Evolutionary conservation across 202 grass and related monocot species (phyloP).

Genomic region (Eragrostis tef): DNA sequence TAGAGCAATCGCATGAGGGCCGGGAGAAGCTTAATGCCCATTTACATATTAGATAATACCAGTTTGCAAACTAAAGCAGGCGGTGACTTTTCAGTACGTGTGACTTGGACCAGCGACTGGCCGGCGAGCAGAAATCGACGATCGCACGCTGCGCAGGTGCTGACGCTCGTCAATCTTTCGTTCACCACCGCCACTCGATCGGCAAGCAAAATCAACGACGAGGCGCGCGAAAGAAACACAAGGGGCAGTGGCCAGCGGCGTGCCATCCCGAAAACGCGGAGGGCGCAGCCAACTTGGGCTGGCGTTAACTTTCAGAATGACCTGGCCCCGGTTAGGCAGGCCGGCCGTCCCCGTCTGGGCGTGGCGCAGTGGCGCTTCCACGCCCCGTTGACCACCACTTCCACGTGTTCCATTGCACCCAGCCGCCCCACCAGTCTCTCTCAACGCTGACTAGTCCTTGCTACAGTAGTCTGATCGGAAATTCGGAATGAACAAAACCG

Average conservation of each 20-base stretch:
- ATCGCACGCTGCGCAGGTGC: neutral
- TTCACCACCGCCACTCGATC: neutral
- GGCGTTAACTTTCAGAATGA: too few species aligned
- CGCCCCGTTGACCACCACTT: neutral
- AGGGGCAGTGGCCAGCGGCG: too few species aligned
- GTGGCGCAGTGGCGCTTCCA: conserved; percentile 3
- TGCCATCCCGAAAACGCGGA: too few species aligned
- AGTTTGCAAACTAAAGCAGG: neutral
- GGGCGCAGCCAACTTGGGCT: too few species aligned
- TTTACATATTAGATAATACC: too few species aligned
- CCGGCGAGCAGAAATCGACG: too few species aligned
- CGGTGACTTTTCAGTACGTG: neutral
- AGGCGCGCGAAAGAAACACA: too few species aligned
- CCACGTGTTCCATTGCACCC: conserved; percentile 39
- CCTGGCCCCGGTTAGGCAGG: conserved; percentile 31
- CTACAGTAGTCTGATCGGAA: neutral
- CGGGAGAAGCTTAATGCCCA: too few species aligned
- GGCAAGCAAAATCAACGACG: too few species aligned
- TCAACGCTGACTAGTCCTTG: neutral
- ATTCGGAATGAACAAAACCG: too few species aligned
- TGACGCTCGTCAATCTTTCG: neutral
- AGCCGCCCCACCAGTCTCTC: neutral
- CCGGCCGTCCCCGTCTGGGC: conserved; percentile 20
- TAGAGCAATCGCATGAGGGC: too few species aligned
- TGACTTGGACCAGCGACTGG: neutral